phyloP scores from a whole-genome alignment of 2,329 filamentous ascomycete species.

The Fusarium virguliforme region DNA sequence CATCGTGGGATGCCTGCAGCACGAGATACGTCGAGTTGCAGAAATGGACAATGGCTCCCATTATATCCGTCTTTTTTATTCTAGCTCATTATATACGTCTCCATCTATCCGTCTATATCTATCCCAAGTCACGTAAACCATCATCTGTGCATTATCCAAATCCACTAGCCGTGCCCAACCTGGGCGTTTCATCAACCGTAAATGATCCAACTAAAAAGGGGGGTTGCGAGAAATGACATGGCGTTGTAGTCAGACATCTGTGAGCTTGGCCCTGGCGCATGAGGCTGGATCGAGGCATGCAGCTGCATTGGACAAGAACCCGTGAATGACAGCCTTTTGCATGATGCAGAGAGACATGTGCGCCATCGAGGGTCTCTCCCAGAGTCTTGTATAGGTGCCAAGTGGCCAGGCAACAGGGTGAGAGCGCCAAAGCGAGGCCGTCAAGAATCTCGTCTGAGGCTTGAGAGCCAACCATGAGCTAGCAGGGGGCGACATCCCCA shows the following conservation, averaged over 20 bases:
- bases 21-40: not conserved
- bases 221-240: conserved; percentile 9
- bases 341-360: not conserved
- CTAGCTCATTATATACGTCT: not conserved
- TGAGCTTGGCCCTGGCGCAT: not conserved
- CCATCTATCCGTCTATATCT: not conserved
- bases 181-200: not conserved
- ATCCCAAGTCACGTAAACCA: not conserved
- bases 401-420: not conserved
- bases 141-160: not conserved
- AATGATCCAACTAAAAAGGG: not conserved
- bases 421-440: not conserved
- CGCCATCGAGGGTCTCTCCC: not conserved
- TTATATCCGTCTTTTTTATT: not conserved
- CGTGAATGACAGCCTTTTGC: not conserved
- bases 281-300: not conserved
- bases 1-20: not conserved
- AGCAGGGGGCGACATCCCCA: not conserved
- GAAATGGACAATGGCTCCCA: not conserved
- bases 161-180: not conserved
- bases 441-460: not conserved
- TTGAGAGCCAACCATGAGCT: not conserved
- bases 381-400: not conserved
- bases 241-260: not conserved
- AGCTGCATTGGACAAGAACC: not conserved